Percentiles rank a stretch among this genome's conserved stretches.
phyloP scores from a whole-genome alignment of 768 basidiomycete species.

The Phlebiopsis gigantea region DNA sequence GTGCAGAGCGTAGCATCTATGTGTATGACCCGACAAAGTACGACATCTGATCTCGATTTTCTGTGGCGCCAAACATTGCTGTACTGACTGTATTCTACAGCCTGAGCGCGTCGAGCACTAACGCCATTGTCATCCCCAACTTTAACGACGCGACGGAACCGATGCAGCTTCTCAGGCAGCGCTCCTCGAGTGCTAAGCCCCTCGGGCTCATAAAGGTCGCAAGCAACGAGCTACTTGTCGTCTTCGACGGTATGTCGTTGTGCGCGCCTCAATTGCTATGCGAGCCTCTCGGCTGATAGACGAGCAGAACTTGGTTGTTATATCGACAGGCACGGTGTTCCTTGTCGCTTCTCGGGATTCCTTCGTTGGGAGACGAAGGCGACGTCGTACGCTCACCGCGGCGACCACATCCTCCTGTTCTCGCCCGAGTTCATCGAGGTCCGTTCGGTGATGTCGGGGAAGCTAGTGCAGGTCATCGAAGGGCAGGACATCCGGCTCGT shows the following conservation, averaged over 20 bases:
- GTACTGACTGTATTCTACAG: conserved; percentile 31
- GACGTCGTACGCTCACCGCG: conserved; percentile 53
- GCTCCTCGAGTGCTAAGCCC: conserved; percentile 52
- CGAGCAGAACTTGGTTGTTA: conserved; percentile 67
- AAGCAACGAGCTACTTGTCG: conserved; percentile 55
- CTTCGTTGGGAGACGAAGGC: conserved; percentile 79
- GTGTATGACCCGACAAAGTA: conserved; percentile 68
- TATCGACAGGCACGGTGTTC: conserved; percentile 64
- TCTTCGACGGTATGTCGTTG: conserved; percentile 65
- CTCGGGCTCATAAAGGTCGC: conserved; percentile 59
- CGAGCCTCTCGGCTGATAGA: neutral
- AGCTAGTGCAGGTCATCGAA: conserved; percentile 81
- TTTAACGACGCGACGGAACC: conserved; percentile 36
- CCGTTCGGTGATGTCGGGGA: conserved; percentile 55
- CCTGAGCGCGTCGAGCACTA: conserved; percentile 23
- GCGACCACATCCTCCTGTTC: conserved; percentile 64
- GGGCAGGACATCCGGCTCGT: conserved; percentile 64
- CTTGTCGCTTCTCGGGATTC: conserved; percentile 54
- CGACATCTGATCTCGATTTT: conserved; percentile 18
- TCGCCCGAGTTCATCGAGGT: conserved; percentile 74
- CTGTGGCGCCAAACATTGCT: neutral
- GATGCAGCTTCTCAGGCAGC: conserved; percentile 49
- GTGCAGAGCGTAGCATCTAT: conserved; percentile 58
- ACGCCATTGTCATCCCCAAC: conserved; percentile 53
- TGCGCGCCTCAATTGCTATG: neutral